A percentile compares a stretch with the other conserved stretches of the same genome.
Evolutionary conservation across 768 basidiomycete species (phyloP).

Genomic region (Boletellus emodensis): DNA sequence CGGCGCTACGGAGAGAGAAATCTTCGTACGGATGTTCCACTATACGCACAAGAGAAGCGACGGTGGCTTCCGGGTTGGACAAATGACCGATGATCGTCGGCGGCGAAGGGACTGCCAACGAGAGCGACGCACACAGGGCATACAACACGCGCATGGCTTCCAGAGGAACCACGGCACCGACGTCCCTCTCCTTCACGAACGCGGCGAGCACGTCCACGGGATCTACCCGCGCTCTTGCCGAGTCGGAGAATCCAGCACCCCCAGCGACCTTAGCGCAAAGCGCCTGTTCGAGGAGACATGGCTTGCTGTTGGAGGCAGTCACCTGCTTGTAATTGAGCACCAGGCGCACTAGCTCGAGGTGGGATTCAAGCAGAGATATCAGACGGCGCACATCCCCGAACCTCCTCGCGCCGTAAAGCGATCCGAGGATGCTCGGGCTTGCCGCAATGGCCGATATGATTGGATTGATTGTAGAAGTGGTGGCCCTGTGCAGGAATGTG

Average conservation of each 20-base stretch:
- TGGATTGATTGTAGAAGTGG: constrained; percentile 77
- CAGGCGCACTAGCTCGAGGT: constrained; percentile 57
- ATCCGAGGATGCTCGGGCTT: constrained; percentile 53
- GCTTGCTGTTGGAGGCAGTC: constrained; percentile 36
- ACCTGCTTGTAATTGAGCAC: constrained; percentile 64
- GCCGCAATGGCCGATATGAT: constrained; percentile 67
- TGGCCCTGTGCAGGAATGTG: constrained; percentile 67
- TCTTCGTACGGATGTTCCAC: constrained; percentile 81
- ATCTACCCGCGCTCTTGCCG: constrained; percentile 49
- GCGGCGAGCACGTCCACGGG: constrained; percentile 72
- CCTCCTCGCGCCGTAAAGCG: constrained; percentile 59
- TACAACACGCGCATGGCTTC: constrained; percentile 67
- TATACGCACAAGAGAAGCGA: constrained; percentile 64
- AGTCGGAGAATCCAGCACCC: constrained; percentile 42
- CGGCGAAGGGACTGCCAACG: constrained; percentile 54
- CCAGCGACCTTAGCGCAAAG: constrained; percentile 61
- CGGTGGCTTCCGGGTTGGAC: constrained; percentile 69
- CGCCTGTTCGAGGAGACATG: constrained; percentile 72
- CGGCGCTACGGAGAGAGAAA: constrained; percentile 59
- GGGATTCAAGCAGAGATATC: constrained; percentile 63
- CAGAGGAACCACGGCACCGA: constrained; percentile 56
- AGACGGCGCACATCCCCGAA: constrained; percentile 67
- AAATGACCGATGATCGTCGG: constrained; percentile 78
- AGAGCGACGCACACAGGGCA: constrained; percentile 62
- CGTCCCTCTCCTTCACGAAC: constrained; percentile 62